Base-by-base conservation (phyloP, 73 alveolate genomes). In the Halteria grandinella region DNA sequence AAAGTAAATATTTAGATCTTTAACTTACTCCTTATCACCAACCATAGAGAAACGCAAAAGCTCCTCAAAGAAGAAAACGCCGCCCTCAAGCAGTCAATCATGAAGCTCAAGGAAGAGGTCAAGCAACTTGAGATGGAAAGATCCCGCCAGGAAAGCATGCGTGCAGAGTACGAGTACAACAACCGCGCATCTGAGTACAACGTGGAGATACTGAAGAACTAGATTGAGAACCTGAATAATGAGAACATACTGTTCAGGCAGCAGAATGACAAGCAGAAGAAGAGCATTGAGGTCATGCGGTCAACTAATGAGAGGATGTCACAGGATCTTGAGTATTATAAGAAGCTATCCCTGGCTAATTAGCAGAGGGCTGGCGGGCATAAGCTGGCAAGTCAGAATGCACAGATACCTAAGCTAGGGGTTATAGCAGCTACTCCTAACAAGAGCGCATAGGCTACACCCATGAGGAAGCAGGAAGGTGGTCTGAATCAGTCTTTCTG, bases 181-280 rank as follows among this genome's bases (percentile, higher is more conserved):
- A 36, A 39, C 21, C 53, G 86, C 53, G 86, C 71, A 29, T 37
- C 63, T 20, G 66, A 73, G 34, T 71, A 49, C 47, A 55, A 39
- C 27, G 63, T 57, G 57, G 66, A 73, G 52, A 73, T 57, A 1
- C 48, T 73, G 20, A 57, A 73, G 33, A 57, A 73, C 33, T 32
- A 73, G 43, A 55, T 73, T 1, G 73, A 73, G 55, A 55, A 73
- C 43, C 39, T 73, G 39, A 73, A 73, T 39, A 73, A 53, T 37
- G 71, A 73, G 52, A 73, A 55, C 50, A 28, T 34, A 1, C 5
- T 73, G 21, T 29, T 73, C 48, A 17, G 55, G 1, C 44, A 50
- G 23, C 33, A 55, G 48, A 73, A 73, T 73, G 86, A 55, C 55
- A 73, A 73, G 27, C 55, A 51, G 53, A 39, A 55, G 33, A 55